Evolutionary conservation across 2,329 filamentous ascomycete genomes (phyloP), one percentile per base, ranked within the genome.

Genomic region (Fusarium sp.): DNA sequence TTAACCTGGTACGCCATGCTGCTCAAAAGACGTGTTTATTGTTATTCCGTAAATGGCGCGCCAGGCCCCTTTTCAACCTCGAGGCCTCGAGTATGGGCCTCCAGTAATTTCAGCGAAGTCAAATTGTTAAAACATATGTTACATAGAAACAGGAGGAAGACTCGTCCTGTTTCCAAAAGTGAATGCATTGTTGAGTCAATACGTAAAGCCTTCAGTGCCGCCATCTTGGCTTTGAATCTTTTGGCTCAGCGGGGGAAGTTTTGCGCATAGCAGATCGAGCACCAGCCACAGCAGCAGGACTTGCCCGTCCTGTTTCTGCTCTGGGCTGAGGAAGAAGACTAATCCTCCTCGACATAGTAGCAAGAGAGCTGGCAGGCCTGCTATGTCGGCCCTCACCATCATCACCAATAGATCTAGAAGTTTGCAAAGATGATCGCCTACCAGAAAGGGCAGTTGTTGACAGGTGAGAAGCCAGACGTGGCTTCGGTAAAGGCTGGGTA

Each of bases 301-400:
- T 86, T 38, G 81, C 79, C 18, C 84, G 80, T 7, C 86, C 86
- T 15, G 78, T 79, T 18, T 79, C 73, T 28, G 76, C 76, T 8
- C 75, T 82, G 1, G 83, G 80, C 57, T 84, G 80, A 18, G 88
- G 86, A 23, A 90, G 77, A 59, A 89, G 72, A 71, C 87, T 89
- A 6, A 77, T 81, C 31, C 88, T 83, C 62, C 87, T 80, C 58
- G 78, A 81, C 20, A 77, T 72, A 4, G 79, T 77, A 8, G 86
- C 84, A 44, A 90, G 72, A 4, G 88, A 89, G 74, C 86, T 90
- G 42, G 83, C 84, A 12, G 88, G 84, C 31, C 88, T 83, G 75
- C 77, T 71, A 70, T 76, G 26, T 65, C 65, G 71, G 71, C 74
- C 56, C 63, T 77, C 75, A 31, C 73, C 75, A 15, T 75, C 73